phyloP scores from a whole-genome alignment of 2,329 filamentous ascomycete genomes.

The Calonectria ilicicola region DNA sequence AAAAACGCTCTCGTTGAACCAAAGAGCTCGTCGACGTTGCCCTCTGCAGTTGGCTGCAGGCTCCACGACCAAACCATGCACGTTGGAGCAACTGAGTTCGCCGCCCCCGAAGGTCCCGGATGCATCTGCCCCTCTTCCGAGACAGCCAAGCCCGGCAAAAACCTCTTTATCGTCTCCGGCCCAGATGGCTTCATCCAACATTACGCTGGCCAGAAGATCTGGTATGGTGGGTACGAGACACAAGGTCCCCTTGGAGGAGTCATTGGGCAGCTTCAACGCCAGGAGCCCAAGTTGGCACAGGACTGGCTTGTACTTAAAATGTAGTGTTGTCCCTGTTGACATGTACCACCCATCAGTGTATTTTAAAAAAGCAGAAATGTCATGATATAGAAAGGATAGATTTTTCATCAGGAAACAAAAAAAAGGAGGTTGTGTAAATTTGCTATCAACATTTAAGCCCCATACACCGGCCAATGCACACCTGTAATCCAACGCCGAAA shows the following conservation, averaged over 20 bases:
- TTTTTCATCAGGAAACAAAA: constrained; percentile 25
- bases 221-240: constrained; percentile 77
- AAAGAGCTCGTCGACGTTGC: neutral
- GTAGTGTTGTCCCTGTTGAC: constrained; percentile 40
- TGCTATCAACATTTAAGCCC: constrained; percentile 25
- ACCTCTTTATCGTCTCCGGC: constrained; percentile 86
- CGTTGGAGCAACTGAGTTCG: constrained; percentile 46
- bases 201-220: constrained; percentile 83
- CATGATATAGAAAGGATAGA: constrained; percentile 23
- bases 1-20: constrained; percentile 43
- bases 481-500: constrained; percentile 34
- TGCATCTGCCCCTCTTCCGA: constrained; percentile 41
- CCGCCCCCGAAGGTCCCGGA: constrained; percentile 36
- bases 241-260: constrained; percentile 82
- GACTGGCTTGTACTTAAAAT: constrained; percentile 67
- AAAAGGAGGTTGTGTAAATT: constrained; percentile 26
- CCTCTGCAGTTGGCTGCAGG: constrained; percentile 39
- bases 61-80: constrained; percentile 49
- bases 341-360: neutral
- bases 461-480: constrained; percentile 28
- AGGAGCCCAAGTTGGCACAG: constrained; percentile 48
- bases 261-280: constrained; percentile 69
- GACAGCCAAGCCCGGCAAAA: constrained; percentile 57
- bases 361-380: constrained; percentile 21
- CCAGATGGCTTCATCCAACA: constrained; percentile 89